phyloP scores from a whole-genome alignment of 139 green algal genomes.

The Astrephomene gubernaculifera region DNA sequence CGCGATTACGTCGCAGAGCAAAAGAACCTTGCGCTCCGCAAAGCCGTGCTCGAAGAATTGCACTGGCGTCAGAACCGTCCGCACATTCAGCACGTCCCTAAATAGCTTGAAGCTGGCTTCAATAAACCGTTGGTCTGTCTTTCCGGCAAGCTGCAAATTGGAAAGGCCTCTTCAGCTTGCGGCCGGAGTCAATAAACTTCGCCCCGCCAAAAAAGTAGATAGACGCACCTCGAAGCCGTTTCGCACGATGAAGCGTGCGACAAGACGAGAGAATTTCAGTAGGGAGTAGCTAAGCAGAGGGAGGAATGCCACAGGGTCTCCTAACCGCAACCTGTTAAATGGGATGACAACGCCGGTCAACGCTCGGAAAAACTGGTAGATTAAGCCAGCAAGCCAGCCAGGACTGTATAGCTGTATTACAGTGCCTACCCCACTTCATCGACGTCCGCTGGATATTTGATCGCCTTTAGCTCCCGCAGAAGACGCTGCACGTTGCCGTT shows the following conservation, averaged over 20 bases:
- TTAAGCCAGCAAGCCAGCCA: background rate
- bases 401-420: background rate
- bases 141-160: slow-evolving; percentile 74
- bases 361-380: background rate
- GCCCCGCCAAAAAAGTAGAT: background rate
- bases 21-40: slow-evolving; percentile 83
- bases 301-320: slow-evolving; percentile 70
- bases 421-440: slow-evolving; percentile 72
- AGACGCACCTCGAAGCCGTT: slow-evolving; percentile 64
- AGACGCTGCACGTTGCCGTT: slow-evolving; percentile 67
- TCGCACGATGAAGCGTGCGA: slow-evolving; percentile 57
- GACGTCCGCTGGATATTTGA: slow-evolving; percentile 63
- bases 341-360: background rate
- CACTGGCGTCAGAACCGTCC: slow-evolving; percentile 64
- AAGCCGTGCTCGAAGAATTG: slow-evolving; percentile 87
- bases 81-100: slow-evolving; percentile 71
- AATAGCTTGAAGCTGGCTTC: slow-evolving; percentile 72
- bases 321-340: slow-evolving; percentile 53
- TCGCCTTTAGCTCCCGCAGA: slow-evolving; percentile 55
- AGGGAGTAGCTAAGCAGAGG: slow-evolving; percentile 72
- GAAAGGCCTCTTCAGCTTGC: background rate
- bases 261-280: slow-evolving; percentile 70
- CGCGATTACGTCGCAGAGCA: slow-evolving; percentile 70
- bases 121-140: slow-evolving; percentile 81
- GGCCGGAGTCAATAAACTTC: background rate